Base-by-base conservation (phyloP, 192 early-diverging fungal species). In the Entomortierella parvispora region DNA sequence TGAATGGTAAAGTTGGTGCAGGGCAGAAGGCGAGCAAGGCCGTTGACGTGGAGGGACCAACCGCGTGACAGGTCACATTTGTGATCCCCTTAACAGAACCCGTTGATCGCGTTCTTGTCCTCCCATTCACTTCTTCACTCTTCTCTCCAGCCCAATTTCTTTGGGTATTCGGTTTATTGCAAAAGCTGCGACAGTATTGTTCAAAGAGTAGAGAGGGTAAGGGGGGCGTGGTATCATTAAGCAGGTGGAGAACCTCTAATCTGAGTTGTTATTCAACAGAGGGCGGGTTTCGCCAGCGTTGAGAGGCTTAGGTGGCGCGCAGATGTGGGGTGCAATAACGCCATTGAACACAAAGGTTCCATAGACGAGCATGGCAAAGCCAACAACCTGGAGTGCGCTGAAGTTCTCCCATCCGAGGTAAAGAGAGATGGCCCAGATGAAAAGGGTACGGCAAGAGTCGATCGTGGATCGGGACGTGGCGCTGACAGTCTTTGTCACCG, bases 351-450 rank as follows among this genome's bases (percentile, higher is more conserved):
- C 81, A 68, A 96, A 95, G 3, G 96, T 97, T 58, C 96, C 95
- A 59, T 84, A 84, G 4, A 93, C 87, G 48, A 93, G 85, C 45
- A 91, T 63, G 43, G 76, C 67, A 76, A 91, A 91, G 46, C 81
- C 97, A 74, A 93, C 44, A n/a, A 99, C 96, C 78, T 99, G 97
- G 49, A 98, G 69, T 84, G 86, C 91, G 68, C 89, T 89, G 70
- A 99, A 99, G 0, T 81, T 74, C 81, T 99, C 97, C 97, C 97
- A 99, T 17, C 96, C 96, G 50, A 99, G 87, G n/a, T 82, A 86
- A 20, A 98, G 79, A 29, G 90, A 92, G 53, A 93, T 87, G 82
- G 92, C 90, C 97, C 97, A 99, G 64, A 99, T 97, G 68, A 98
- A 96, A 53, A 98, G 81, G 7, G 96, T 99, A 48, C 97, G 85